Evolutionary conservation across 305 asterid genomes (phyloP), one percentile per base, ranked within the genome.

Genomic region (Fraxinus xanthoxyloides): DNA sequence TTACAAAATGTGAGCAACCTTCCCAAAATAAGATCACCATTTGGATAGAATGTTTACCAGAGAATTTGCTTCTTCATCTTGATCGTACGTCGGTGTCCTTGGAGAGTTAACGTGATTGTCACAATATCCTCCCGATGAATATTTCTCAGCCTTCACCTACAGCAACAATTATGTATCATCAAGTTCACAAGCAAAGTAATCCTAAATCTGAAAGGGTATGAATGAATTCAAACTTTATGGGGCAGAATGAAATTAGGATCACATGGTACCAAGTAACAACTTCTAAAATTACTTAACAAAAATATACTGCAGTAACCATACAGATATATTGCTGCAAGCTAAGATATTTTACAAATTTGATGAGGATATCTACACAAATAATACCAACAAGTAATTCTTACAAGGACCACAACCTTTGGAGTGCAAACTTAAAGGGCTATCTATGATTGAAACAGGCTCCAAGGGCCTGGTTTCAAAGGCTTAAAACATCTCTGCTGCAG

Each of bases 71-170:
- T 92, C 91, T 73, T 94, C 95, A 78, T 93, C 94, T 81, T 93
- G 97, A 87, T 93, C 92, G 19, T 87, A 88, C 3, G 91, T 87
- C 15, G 92, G 97, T 81, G 97, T 90, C 79, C 92, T 90, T 65
- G 98, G 95, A 76, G 99, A 94, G 83, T 88, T 86, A 79, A 79
- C 79, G 78, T 84, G 85, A 77, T 86, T 78, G 79, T 91, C 94
- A 79, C 81, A 82, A 77, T 85, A 87, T 59, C 92, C 91, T 81
- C 89, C 86, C 79, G 83, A 86, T 36, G 94, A 83, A 85, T 89
- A 92, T 84, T 94, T 96, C 32, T 94, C 97, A 30, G 97, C 97
- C 89, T 96, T 96, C 79, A 94, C 97, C 99, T 96, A 88, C 77
- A 46, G 32, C 56, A 70, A 69, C 4, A 78, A 69, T 69, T 6